Evolutionary conservation across 345 rosid genomes (phyloP).

Genomic region (Cardamine resedifolia): DNA sequence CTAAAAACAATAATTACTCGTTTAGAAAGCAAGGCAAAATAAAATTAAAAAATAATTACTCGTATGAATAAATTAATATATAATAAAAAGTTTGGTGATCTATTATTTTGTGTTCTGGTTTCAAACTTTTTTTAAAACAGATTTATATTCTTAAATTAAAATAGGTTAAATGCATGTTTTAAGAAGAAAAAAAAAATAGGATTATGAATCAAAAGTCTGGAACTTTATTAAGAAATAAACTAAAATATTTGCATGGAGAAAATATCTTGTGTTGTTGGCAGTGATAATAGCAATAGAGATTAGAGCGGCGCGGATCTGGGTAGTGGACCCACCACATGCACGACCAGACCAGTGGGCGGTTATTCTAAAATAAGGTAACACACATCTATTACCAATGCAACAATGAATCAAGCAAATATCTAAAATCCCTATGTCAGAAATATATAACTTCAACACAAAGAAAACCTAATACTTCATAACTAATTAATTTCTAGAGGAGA

Average conservation of each 20-base stretch:
- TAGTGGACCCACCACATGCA: neutral
- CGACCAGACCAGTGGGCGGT: conserved; percentile 1
- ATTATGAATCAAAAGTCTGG: too few relatives aligned
- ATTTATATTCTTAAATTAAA: too few relatives aligned
- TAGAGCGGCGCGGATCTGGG: conserved; percentile 2
- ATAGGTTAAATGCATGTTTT: too few relatives aligned
- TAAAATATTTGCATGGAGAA: neutral
- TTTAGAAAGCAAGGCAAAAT: neutral
- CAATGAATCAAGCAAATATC: neutral
- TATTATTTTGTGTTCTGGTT: too few relatives aligned
- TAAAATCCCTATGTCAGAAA: neutral
- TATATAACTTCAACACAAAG: conserved; percentile 9
- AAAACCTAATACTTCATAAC: neutral
- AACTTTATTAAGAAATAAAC: too few relatives aligned
- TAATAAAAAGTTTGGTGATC: too few relatives aligned
- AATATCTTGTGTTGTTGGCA: neutral
- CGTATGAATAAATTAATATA: neutral
- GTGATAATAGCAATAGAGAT: neutral
- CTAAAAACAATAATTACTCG: too few relatives aligned
- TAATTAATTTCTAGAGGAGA: neutral
- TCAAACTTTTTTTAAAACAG: too few relatives aligned
- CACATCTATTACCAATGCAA: neutral
- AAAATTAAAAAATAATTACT: neutral
- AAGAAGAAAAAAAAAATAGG: too few relatives aligned
- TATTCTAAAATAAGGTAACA: neutral